A percentile compares a stretch with the other conserved stretches of the same genome.
Evolutionary conservation across 169 alveolate species (phyloP).

Genomic region (Sarcocystis neurona): DNA sequence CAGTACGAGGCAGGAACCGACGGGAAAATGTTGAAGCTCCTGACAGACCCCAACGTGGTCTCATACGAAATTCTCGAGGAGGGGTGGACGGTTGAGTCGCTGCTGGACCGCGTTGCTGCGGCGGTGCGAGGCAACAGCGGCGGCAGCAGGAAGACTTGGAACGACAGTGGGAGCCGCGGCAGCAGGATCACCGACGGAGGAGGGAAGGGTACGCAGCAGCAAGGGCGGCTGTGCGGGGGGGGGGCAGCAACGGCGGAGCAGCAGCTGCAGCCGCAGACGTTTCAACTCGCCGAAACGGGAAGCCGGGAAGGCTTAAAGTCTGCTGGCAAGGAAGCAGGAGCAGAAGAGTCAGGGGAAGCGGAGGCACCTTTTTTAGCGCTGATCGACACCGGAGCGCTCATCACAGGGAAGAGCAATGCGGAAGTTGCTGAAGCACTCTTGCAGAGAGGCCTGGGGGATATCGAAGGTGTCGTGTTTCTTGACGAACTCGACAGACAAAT

Average conservation of each 20-base stretch:
- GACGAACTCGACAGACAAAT: constrained; percentile 70
- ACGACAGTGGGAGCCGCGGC: neutral
- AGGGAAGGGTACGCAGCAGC: constrained; percentile 15
- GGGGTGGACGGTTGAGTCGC: constrained; percentile 44
- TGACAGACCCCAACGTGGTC: constrained; percentile 76
- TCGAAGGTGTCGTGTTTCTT: constrained; percentile 65
- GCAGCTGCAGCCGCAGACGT: neutral
- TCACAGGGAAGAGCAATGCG: constrained; percentile 80
- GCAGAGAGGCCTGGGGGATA: constrained; percentile 48
- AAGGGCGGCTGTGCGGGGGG: neutral
- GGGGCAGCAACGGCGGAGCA: neutral
- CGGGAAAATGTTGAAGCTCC: constrained; percentile 81
- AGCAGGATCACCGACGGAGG: neutral
- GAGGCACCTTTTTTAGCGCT: constrained; percentile 75
- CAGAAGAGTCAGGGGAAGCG: neutral
- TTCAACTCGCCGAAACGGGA: neutral
- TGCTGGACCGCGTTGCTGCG: constrained; percentile 69
- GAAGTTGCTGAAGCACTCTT: constrained; percentile 77
- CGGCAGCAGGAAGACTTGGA: constrained; percentile 31
- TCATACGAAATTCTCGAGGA: constrained; percentile 65
- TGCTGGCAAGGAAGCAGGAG: neutral
- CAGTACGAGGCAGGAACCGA: constrained; percentile 87
- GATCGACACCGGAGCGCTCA: constrained; percentile 86
- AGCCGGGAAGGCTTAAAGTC: too few relatives aligned
- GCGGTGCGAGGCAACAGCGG: neutral